phyloP scores from a whole-genome alignment of 805 yeast genomes.

The Candida gorgasii region DNA sequence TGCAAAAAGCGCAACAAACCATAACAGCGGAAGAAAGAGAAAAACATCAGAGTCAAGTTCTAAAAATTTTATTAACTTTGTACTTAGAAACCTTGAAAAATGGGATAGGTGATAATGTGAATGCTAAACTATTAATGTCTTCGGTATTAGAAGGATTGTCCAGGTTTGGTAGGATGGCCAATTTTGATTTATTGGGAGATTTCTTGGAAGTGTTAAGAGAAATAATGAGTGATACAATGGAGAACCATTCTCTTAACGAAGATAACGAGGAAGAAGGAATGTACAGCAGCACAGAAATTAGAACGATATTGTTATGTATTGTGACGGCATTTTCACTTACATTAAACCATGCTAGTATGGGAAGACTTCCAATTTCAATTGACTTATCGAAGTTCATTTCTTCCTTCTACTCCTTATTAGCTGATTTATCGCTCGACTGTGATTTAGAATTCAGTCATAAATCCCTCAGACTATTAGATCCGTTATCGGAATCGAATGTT shows the following conservation, averaged over 20 bases:
- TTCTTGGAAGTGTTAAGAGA: conserved; percentile 87
- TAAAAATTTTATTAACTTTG: conserved; percentile 68
- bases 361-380: conserved; percentile 60
- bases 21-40: conserved; percentile 88
- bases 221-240: conserved; percentile 57
- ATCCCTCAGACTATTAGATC: conserved; percentile 78
- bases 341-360: conserved; percentile 59
- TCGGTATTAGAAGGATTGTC: conserved; percentile 90
- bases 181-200: conserved; percentile 90
- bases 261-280: conserved; percentile 26
- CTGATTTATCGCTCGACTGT: conserved; percentile 70
- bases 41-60: conserved; percentile 76
- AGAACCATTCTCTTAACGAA: conserved; percentile 37
- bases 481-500: conserved; percentile 45
- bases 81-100: conserved; percentile 75
- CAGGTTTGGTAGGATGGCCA: conserved; percentile 87
- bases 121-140: conserved; percentile 62
- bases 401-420: conserved; percentile 67
- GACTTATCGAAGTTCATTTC: conserved; percentile 82
- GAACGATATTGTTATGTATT: conserved; percentile 78
- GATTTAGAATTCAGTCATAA: conserved; percentile 86
- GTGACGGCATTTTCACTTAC: conserved; percentile 89
- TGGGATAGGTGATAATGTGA: conserved; percentile 46
- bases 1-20: conserved; percentile 82
- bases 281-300: conserved; percentile 45